Conservation (phyloP, 148 eudicot genomes). For the Mesembryanthemum crystallinum region DNA sequence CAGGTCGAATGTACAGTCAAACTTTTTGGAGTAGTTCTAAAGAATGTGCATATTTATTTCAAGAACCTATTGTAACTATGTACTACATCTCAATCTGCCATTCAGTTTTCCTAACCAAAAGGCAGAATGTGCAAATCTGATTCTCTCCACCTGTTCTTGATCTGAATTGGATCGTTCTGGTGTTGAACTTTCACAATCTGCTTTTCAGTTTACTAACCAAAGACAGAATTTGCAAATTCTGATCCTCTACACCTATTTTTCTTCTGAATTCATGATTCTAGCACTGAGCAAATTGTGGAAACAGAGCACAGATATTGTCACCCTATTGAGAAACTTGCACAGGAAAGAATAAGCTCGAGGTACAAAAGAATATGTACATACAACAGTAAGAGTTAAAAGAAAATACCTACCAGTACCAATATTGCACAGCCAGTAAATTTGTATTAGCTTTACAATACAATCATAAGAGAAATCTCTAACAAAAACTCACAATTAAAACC, state of each 20-base stretch:
- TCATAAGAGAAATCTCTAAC: background rate
- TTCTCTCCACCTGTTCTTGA: no score
- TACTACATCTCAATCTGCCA: background rate
- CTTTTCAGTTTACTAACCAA: no score
- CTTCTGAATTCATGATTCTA: background rate
- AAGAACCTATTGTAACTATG: background rate
- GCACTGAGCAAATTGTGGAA: background rate
- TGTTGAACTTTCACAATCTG: background rate
- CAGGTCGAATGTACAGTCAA: constrained; percentile 18
- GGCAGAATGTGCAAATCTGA: background rate
- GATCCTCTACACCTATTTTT: background rate
- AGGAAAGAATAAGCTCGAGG: background rate
- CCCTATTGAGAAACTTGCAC: background rate
- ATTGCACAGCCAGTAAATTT: constrained; percentile 16
- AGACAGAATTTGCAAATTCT: background rate
- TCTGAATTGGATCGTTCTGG: background rate
- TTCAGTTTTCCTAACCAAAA: background rate
- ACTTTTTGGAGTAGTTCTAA: no score
- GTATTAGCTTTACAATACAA: constrained; percentile 20
- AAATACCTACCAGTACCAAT: background rate
- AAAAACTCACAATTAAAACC: constrained; percentile 16
- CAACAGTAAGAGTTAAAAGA: background rate
- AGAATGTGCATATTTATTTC: background rate
- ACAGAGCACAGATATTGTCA: background rate
- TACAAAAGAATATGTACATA: background rate